A percentile compares a stretch with the other conserved stretches of the same genome.
phyloP scores from a whole-genome alignment of 2,329 filamentous ascomycete genomes.

The Aspergillus fijiensis region DNA sequence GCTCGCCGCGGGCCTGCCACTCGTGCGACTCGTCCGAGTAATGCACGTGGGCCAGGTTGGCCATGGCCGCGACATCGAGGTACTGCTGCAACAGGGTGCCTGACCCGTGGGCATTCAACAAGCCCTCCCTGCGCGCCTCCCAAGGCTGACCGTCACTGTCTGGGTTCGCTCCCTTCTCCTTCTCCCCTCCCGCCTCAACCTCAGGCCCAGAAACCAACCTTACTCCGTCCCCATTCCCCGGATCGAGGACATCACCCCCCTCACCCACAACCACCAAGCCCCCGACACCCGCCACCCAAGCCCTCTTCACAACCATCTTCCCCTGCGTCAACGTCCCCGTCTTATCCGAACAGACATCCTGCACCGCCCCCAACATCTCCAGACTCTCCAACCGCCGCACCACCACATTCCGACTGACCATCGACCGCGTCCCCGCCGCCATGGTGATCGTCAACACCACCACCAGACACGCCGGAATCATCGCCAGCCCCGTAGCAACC shows the following conservation, averaged over 20 bases:
- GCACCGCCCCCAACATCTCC: conserved; percentile 63
- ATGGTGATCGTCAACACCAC: conserved; percentile 69
- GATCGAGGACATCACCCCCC: conserved; percentile 58
- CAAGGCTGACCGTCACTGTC: background rate
- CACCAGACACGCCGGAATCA: conserved; percentile 64
- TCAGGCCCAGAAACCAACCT: conserved; percentile 28
- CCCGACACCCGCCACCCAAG: conserved; percentile 55
- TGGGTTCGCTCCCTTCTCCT: background rate
- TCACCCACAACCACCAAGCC: conserved; percentile 60
- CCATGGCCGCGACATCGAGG: conserved; percentile 63
- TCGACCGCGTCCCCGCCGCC: conserved; percentile 59
- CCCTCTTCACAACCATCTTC: conserved; percentile 63
- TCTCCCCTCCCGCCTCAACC: background rate
- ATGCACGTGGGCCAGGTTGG: conserved; percentile 64
- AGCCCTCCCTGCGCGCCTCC: conserved; percentile 16
- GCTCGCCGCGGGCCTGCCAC: conserved; percentile 66
- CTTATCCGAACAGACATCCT: conserved; percentile 58
- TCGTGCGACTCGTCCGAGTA: conserved; percentile 52
- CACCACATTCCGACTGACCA: conserved; percentile 58
- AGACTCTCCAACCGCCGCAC: conserved; percentile 58
- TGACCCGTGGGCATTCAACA: conserved; percentile 16
- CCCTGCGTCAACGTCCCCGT: conserved; percentile 63
- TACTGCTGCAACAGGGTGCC: conserved; percentile 51
- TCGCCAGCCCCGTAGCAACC: conserved; percentile 58
- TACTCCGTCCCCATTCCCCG: conserved; percentile 50